Percentiles rank a stretch among this genome's conserved stretches.
Evolutionary conservation across 148 eudicot genomes (phyloP).

Genomic region (Cornus controversa): DNA sequence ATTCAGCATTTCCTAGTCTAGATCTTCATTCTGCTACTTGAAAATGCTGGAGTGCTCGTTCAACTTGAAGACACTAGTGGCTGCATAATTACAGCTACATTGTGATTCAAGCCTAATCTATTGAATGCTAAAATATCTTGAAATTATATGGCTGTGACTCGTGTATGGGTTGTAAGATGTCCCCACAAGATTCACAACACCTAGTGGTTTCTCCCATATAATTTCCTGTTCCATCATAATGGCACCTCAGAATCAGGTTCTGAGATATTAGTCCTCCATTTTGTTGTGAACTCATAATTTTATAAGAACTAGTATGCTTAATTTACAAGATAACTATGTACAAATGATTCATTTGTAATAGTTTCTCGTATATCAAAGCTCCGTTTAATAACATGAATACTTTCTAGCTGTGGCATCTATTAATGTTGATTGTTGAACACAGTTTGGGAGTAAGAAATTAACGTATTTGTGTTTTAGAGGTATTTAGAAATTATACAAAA

Average conservation of each 20-base stretch:
- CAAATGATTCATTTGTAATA: neutral
- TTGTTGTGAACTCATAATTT: neutral
- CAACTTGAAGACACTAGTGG: neutral
- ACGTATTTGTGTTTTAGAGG: neutral
- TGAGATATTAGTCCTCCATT: neutral
- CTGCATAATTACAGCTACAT: neutral
- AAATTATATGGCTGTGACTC: neutral
- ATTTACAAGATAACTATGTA: too few species aligned
- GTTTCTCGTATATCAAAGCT: too few species aligned
- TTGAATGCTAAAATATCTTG: neutral
- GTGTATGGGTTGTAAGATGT: neutral
- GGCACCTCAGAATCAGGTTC: neutral
- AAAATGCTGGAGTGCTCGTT: neutral
- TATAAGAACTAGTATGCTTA: neutral
- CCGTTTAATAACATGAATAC: neutral
- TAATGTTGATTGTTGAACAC: neutral
- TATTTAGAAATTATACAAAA: neutral
- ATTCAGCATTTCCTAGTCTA: neutral
- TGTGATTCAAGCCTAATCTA: slow-evolving; percentile 7
- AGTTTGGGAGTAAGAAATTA: neutral
- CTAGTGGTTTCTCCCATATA: neutral
- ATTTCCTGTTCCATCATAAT: neutral
- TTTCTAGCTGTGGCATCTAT: neutral
- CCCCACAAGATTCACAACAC: neutral
- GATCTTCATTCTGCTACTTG: neutral